phyloP scores from a whole-genome alignment of 139 green algal genomes.

The Volvox africanus region DNA sequence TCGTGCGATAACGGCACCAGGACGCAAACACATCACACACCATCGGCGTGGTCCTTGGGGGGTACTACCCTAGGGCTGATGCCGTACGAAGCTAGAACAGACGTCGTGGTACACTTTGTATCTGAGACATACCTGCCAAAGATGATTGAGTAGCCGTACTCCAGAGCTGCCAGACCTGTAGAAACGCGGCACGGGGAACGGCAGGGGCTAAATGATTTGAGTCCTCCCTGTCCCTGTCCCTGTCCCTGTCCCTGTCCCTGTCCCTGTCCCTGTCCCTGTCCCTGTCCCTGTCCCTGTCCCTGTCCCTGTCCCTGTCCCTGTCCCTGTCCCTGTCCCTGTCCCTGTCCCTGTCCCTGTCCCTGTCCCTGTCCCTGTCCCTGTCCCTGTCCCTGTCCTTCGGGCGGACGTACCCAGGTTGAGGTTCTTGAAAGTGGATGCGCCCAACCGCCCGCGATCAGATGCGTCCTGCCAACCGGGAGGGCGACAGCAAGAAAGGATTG shows the following conservation, averaged over 20 bases:
- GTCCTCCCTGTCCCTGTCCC: too few relatives aligned
- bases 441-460: slow-evolving; percentile 60
- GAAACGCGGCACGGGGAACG: neutral
- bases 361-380: too few relatives aligned
- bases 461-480: slow-evolving; percentile 52
- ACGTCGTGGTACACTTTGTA: neutral
- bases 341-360: too few relatives aligned
- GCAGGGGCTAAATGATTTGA: too few relatives aligned
- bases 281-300: too few relatives aligned
- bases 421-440: slow-evolving; percentile 71
- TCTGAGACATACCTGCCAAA: slow-evolving; percentile 3
- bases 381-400: too few relatives aligned
- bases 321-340: too few relatives aligned
- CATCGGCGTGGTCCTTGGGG: neutral
- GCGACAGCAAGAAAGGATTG: neutral
- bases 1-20: too few relatives aligned
- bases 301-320: too few relatives aligned
- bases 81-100: neutral
- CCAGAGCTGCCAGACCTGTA: slow-evolving; percentile 29
- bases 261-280: too few relatives aligned
- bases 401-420: slow-evolving; percentile 60
- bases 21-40: neutral
- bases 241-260: too few relatives aligned
- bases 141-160: slow-evolving; percentile 45
- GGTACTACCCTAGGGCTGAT: neutral